phyloP scores from a whole-genome alignment of 495 filamentous ascomycete genomes.

The Lasiosphaeris hirsuta region DNA sequence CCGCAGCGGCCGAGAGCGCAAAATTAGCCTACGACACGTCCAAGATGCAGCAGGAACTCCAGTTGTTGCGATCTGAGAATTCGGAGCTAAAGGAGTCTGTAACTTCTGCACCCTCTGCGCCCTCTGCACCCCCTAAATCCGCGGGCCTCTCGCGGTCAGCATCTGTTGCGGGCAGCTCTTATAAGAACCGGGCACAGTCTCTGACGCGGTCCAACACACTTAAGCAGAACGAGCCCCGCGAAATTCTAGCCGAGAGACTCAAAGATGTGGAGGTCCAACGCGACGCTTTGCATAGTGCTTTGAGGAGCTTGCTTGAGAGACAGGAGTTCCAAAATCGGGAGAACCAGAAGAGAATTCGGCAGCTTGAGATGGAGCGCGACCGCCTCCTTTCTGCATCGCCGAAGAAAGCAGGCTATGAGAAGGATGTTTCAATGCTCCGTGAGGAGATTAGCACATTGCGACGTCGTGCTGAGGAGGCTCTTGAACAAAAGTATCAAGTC shows the following conservation, averaged over 20 bases:
- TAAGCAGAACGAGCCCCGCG: constrained; percentile 62
- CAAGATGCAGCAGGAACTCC: constrained; percentile 76
- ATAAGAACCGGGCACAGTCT: constrained; percentile 29
- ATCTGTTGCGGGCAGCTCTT: constrained; percentile 35
- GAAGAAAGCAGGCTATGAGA: constrained; percentile 72
- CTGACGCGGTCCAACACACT: constrained; percentile 58
- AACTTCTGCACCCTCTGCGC: no score
- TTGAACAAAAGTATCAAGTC: constrained; percentile 95
- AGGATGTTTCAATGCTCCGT: constrained; percentile 72
- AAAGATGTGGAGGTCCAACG: constrained; percentile 92
- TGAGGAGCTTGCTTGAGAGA: constrained; percentile 82
- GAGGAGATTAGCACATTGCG: constrained; percentile 83
- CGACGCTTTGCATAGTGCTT: constrained; percentile 81
- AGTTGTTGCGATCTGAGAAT: constrained; percentile 67
- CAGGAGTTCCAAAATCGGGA: constrained; percentile 78
- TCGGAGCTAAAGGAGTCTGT: constrained; percentile 23
- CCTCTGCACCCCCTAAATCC: constrained; percentile 23
- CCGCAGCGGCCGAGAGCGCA: constrained; percentile 62
- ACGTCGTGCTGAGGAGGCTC: constrained; percentile 85
- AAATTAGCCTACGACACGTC: constrained; percentile 70
- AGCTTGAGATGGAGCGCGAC: constrained; percentile 75
- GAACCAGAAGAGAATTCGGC: constrained; percentile 69
- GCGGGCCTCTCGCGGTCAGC: constrained; percentile 41
- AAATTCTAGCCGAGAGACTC: constrained; percentile 74
- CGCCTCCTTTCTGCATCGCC: constrained; percentile 66